Base-by-base conservation (phyloP, 306 rosid genomes). In the Prinsepia uniflora region DNA sequence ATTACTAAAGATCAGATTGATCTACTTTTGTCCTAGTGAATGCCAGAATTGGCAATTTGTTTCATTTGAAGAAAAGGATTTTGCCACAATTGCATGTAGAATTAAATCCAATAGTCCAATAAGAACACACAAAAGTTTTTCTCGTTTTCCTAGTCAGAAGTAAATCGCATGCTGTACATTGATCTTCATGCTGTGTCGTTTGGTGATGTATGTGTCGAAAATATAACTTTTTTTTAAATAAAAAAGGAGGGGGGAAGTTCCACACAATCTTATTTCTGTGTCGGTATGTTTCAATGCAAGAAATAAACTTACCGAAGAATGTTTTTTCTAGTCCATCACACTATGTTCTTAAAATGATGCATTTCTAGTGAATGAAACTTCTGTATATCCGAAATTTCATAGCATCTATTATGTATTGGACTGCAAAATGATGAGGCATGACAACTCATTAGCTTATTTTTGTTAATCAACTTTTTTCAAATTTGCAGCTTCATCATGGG, bases 401-500 rank as follows among this genome's bases (percentile, higher is more conserved):
- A 15, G 41, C 52, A 68, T 41, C 14, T 18, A 39, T 40, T 14
- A 19, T 53, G 62, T 58, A 49, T 63, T 15, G 13, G 50, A 52
- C 48, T 53, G 18, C 72, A 53, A 53, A 20, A 40, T 39, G 17
- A 62, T 18, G 40, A 53, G 44, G 45, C 10, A 0, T 24, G 43
- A 24, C 15, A 8, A 45, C 22, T 67, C 24, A 30, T 50, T 40
- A 4, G 15, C 36, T 54, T 67, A 14, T 43, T 68, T 57, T 54
- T 57, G 8, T 8, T 20, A 71, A 63, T 63, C 68, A 71, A 69
- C 62, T 6, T 43, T 39, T 39, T 80, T 53, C 4, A 30, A 30
- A 53, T 48, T 59, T 83, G 88, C 89, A 95, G 97, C 63, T 81
- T 62, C 54, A 76, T 83, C 65, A 95, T 95, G 99, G 99, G 81